Percentiles rank a stretch among this genome's conserved stretches.
Evolutionary conservation across 805 yeast genomes (phyloP).

Genomic region (Candida caryicola): DNA sequence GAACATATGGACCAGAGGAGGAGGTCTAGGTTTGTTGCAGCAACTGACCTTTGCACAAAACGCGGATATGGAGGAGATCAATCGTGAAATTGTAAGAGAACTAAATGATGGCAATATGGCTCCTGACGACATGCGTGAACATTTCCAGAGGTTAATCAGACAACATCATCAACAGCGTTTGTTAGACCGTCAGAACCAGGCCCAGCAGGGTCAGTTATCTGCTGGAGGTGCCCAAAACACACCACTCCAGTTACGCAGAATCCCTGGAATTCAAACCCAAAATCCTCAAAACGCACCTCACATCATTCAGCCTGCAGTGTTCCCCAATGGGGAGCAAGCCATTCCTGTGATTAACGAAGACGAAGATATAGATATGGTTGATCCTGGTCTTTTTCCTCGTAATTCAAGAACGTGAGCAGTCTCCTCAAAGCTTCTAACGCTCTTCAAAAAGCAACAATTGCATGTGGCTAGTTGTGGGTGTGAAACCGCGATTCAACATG

Average conservation of each 20-base stretch:
- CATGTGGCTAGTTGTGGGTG: too few relatives aligned
- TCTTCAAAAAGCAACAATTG: too few relatives aligned
- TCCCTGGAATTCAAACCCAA: slow-evolving; percentile 4
- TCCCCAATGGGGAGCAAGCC: slow-evolving; percentile 26
- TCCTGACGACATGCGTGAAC: slow-evolving; percentile 34
- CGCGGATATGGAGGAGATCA: slow-evolving; percentile 25
- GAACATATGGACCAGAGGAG: slow-evolving; percentile 22
- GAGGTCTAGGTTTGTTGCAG: slow-evolving; percentile 9
- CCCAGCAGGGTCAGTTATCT: slow-evolving; percentile 4
- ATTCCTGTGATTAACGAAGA: slow-evolving; percentile 22
- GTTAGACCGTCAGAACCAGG: slow-evolving; percentile 9
- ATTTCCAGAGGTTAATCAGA: slow-evolving; percentile 27
- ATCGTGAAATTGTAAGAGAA: slow-evolving; percentile 31
- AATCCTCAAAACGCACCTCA: slow-evolving; percentile 40
- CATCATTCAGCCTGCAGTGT: slow-evolving; percentile 40
- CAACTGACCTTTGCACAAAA: slow-evolving; percentile 9
- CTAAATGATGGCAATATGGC: slow-evolving; percentile 27
- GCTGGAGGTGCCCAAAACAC: slow-evolving; percentile 3
- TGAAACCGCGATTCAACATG: too few relatives aligned
- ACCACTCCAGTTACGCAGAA: slow-evolving; percentile 2
- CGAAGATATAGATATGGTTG: slow-evolving; percentile 35
- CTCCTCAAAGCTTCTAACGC: too few relatives aligned
- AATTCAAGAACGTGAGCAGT: slow-evolving; percentile 7
- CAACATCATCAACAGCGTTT: slow-evolving; percentile 27
- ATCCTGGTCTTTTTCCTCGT: slow-evolving; percentile 23